Percentiles rank a stretch among this genome's conserved stretches.
Conservation (phyloP, 176 grass and related monocot species). For the Saccharum spontaneum region DNA sequence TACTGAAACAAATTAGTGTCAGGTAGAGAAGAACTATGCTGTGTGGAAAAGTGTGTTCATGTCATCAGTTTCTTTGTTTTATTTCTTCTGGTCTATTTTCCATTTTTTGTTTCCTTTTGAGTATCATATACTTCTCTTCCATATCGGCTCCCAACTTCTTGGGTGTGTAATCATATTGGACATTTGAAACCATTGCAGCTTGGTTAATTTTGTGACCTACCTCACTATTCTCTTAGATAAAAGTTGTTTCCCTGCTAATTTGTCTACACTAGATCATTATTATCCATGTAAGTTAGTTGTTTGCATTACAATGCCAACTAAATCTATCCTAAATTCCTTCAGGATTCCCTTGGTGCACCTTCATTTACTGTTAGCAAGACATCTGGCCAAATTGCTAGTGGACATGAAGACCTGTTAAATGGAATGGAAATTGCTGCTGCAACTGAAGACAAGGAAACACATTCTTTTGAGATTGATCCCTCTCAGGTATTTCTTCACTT, state of each 20-base stretch:
- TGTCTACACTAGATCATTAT: neutral
- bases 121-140: neutral
- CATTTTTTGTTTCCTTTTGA: neutral
- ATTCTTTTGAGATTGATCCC: constrained; percentile 88
- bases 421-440: constrained; percentile 78
- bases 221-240: neutral
- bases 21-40: constrained; percentile 19
- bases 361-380: constrained; percentile 76
- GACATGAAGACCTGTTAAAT: constrained; percentile 78
- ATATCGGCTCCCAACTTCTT: neutral
- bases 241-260: constrained; percentile 11
- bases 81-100: constrained; percentile 2
- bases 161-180: neutral
- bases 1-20: constrained; percentile 1
- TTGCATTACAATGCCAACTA: neutral
- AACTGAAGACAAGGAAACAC: constrained; percentile 87
- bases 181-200: neutral
- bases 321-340: constrained; percentile 19
- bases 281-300: neutral
- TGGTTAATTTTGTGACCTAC: neutral
- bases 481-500: constrained; percentile 54
- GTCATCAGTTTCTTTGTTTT: constrained; percentile 1
- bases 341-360: constrained; percentile 65
- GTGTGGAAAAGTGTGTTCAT: constrained; percentile 11
- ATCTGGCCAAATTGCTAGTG: constrained; percentile 51